A percentile compares a stretch with the other conserved stretches of the same genome.
Evolutionary conservation across 2,329 filamentous ascomycete genomes (phyloP).

Genomic region (Akanthomyces uredinophilus): DNA sequence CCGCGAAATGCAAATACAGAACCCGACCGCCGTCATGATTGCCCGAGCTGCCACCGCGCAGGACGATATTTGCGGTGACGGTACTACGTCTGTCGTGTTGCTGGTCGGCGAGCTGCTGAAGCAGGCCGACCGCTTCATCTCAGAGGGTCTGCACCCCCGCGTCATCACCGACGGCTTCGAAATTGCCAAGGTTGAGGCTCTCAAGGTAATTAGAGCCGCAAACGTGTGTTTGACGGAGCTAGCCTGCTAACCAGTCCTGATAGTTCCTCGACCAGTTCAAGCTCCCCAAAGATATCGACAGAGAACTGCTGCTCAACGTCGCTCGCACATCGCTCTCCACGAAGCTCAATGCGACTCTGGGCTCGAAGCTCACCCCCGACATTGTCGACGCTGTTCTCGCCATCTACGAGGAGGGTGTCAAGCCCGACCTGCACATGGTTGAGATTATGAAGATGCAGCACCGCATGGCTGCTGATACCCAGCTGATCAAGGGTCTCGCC

Average conservation of each 20-base stretch:
- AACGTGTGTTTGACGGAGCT: conserved; percentile 2
- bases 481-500: conserved; percentile 87
- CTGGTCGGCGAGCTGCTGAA: conserved; percentile 95
- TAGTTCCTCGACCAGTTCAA: conserved; percentile 95
- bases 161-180: conserved; percentile 98
- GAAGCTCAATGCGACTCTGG: conserved; percentile 85
- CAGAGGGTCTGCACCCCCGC: conserved; percentile 91
- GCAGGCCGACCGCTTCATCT: conserved; percentile 94
- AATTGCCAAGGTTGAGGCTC: conserved; percentile 85
- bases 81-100: conserved; percentile 92
- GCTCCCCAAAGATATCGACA: conserved; percentile 78
- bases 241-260: conserved; percentile 5
- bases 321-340: conserved; percentile 92
- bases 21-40: conserved; percentile 89
- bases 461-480: conserved; percentile 89
- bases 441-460: conserved; percentile 99
- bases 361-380: conserved; percentile 84
- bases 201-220: conserved; percentile 57
- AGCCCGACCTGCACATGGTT: conserved; percentile 97
- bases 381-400: conserved; percentile 95
- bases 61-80: conserved; percentile 97
- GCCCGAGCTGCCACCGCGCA: conserved; percentile 86
- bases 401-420: conserved; percentile 82
- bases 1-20: conserved; percentile 89
- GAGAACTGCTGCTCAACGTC: conserved; percentile 88